Base-by-base conservation (phyloP, 345 rosid species). In the Ailanthus altissimus region DNA sequence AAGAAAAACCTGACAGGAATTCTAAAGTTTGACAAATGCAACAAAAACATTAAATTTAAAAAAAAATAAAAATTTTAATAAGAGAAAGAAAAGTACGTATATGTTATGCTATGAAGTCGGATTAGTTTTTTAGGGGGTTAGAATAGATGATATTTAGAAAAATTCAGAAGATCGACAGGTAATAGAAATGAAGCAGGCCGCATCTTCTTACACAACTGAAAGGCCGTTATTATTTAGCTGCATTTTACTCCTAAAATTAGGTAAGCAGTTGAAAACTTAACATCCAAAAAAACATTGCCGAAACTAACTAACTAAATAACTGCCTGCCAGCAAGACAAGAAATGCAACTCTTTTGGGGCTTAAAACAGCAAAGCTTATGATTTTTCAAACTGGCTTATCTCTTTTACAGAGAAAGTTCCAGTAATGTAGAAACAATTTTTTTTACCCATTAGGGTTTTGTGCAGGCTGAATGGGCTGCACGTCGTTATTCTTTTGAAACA, bases 401-500 rank as follows among this genome's bases (percentile, higher is more conserved):
- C 85, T 73, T 76, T 67, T 71, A 53, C 2, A 25, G 85, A 84
- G 90, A 86, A 83, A 87, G 90, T 88, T 87, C 87, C 86, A 23
- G 43, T 28, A 53, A 54, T n/a, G 51, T 8, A 11, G 51, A 70
- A 4, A 63, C 47, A 76, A 47, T 23, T 18, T 63, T 54, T 36
- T 25, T 13, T 40, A 6, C 15, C 26, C 53, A 42, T 70, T 38
- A 4, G 57, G 76, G 12, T 8, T 56, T 69, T 57, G 15, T 15
- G n/a, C 11, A 13, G 11, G 28, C 67, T 25, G 7, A 66, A 77
- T 75, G 79, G 81, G 40, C 78, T 70, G 82, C 81, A 83, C 71
- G 80, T 69, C 54, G 65, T 65, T 28, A 67, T 69, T 72, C 36
- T n/a, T 73, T 42, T 73, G 43, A 32, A 70, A 67, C 73, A 9